Conservation (phyloP, 1,139 yeast genomes). For the Lizanozyma gosingica region DNA sequence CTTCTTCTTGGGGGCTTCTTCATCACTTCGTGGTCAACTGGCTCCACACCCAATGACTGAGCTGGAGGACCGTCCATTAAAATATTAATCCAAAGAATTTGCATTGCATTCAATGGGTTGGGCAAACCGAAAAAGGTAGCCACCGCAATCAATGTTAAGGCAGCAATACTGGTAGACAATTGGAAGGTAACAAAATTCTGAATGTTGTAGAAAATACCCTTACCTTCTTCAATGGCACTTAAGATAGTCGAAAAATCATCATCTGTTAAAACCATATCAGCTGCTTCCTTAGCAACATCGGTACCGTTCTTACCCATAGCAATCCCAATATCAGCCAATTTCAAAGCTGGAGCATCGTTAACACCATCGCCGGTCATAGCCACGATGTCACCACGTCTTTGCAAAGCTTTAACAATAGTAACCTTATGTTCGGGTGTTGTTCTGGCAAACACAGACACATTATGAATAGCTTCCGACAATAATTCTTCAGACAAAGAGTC, state of each 20-base stretch:
- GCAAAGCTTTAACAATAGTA: conserved; percentile 83
- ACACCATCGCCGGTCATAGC: conserved; percentile 99
- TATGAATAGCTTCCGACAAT: conserved; percentile 63
- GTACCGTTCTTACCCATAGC: conserved; percentile 97
- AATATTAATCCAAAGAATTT: conserved; percentile 93
- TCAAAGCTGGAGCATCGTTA: conserved; percentile 97
- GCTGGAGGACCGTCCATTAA: conserved; percentile 99
- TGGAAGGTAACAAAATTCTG: conserved; percentile 93
- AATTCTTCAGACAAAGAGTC: conserved; percentile 64
- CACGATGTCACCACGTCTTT: conserved; percentile 87
- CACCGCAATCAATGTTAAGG: conserved; percentile 78
- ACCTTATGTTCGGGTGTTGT: conserved; percentile 96
- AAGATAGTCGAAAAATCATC: conserved; percentile 92
- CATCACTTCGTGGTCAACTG: conserved; percentile 94
- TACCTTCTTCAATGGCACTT: conserved; percentile 92
- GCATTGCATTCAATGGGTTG: conserved; percentile 98
- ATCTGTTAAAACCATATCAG: conserved; percentile 95
- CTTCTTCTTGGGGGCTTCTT: conserved; percentile 86
- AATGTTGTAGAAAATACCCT: conserved; percentile 89
- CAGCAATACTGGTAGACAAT: conserved; percentile 91
- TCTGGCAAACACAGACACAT: conserved; percentile 89
- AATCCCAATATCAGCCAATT: conserved; percentile 94
- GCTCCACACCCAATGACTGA: conserved; percentile 93
- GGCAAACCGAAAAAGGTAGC: conserved; percentile 83
- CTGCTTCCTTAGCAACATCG: conserved; percentile 97